These are phyloP conservation scores for Ceratocystis diversiconidia DNA, from an alignment of 2,329 filamentous ascomycete genomes.

Conservation along the genomic window DNA sequence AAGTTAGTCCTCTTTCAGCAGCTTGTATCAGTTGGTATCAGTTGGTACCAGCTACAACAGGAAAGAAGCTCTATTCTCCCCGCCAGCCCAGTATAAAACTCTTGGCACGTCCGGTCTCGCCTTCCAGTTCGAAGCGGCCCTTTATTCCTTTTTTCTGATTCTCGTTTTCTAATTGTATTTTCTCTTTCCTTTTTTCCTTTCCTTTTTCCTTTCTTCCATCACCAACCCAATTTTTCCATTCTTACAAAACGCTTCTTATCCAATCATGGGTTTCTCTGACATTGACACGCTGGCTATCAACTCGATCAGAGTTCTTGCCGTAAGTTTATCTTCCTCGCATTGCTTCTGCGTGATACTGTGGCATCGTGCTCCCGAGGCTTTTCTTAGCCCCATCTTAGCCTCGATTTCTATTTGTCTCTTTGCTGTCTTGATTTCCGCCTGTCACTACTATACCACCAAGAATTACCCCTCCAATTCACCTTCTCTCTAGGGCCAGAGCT, in stretches of 20 bases:
- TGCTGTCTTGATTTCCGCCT: no score
- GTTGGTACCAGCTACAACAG: not conserved
- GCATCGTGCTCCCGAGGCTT: slow-evolving; percentile 23
- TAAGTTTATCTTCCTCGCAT: slow-evolving; percentile 41
- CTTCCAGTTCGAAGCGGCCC: slow-evolving; percentile 17
- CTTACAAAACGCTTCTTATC: slow-evolving; percentile 10
- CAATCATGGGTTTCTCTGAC: slow-evolving; percentile 75
- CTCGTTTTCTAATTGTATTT: slow-evolving; percentile 21
- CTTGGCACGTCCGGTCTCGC: slow-evolving; percentile 17
- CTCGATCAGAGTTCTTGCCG: slow-evolving; percentile 91
- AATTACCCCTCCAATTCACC: slow-evolving; percentile 13
- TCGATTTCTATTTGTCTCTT: not conserved
- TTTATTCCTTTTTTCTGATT: slow-evolving; percentile 23
- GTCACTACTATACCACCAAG: slow-evolving; percentile 17
- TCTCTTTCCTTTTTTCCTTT: slow-evolving; percentile 13
- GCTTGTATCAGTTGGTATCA: not conserved
- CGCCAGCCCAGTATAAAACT: slow-evolving; percentile 19
- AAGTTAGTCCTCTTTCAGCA: not conserved
- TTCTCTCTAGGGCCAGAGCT: not conserved
- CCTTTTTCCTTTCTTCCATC: slow-evolving; percentile 19
- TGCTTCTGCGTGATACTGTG: slow-evolving; percentile 15
- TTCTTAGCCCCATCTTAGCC: slow-evolving; percentile 22
- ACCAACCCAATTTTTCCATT: slow-evolving; percentile 16
- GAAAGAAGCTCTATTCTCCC: slow-evolving; percentile 12
- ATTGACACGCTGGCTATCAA: slow-evolving; percentile 86